Base-by-base conservation (phyloP, 192 early-diverging fungal genomes). In the Coemansia sp. region DNA sequence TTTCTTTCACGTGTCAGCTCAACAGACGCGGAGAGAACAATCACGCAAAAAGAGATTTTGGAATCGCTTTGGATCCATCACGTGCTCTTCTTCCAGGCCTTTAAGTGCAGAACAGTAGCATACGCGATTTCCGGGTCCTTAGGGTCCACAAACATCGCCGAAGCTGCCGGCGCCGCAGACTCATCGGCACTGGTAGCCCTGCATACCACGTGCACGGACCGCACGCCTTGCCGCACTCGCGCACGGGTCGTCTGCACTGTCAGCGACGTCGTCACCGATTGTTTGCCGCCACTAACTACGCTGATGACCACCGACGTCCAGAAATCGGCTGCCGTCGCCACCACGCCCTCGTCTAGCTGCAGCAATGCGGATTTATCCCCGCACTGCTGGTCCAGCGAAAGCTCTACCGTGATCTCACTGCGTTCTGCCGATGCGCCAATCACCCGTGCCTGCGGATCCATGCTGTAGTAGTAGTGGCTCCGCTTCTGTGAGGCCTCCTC, bases 261-360 rank as follows among this genome's bases (percentile, higher is more conserved):
- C 39, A 81, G 67, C n/a, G 73, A 62, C 11, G 78, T 81, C 9
- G 78, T 81, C 19, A 81, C 61, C 32, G 78, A 67, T 2, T 64
- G 62, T 26, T 46, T 41, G 32, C 71, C 74, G 18, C 55, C 67
- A 56, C 61, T 72, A 13, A 66, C 52, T 3, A 65, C 78, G 9
- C 66, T 76, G 37, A 81, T 76, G 43, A 76, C 57, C 5, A 74
- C 60, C n/a, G 78, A 80, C 16, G 78, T 80, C 69, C 73, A 74
- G 63, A 65, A 74, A 51, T 80, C 78, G n/a, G 78, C 69, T 8
- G 69, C 57, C 3, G 78, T 80, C 15, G 46, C 61, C 6, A 67
- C 72, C 37, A 80, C 43, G 3, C 78, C 78, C 41, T 80, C 78
- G 61, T 80, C 78, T 7, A 75, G 65, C 43, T 52, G 63, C 4